phyloP scores from a whole-genome alignment of 305 asterid species.

The Plantago rigida region DNA sequence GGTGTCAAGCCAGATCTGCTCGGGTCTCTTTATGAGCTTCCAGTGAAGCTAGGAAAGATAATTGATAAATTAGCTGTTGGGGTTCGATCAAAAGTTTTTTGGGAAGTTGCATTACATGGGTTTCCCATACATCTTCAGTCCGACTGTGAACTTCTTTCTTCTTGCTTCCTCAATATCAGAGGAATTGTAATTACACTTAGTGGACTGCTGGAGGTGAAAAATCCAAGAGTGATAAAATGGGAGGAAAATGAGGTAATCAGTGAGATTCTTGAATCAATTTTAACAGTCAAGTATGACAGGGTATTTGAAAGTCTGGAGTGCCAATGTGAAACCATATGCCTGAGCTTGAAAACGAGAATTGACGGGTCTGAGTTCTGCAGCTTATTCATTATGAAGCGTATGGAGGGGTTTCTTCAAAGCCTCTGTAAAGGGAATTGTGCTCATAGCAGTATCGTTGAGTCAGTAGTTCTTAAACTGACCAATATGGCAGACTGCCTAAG shows the following conservation, averaged over 20 bases:
- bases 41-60: slow-evolving; percentile 40
- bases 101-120: slow-evolving; percentile 78
- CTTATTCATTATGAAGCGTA: slow-evolving; percentile 61
- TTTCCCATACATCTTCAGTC: slow-evolving; percentile 58
- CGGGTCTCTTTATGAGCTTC: slow-evolving; percentile 53
- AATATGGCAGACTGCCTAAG: slow-evolving; percentile 56
- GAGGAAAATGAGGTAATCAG: slow-evolving; percentile 46
- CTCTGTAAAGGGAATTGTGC: slow-evolving; percentile 36
- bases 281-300: slow-evolving; percentile 66
- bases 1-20: slow-evolving; percentile 45
- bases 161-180: slow-evolving; percentile 64
- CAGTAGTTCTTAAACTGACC: slow-evolving; percentile 51
- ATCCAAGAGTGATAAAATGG: slow-evolving; percentile 37
- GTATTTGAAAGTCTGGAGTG: slow-evolving; percentile 61
- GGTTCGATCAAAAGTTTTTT: slow-evolving; percentile 50
- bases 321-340: slow-evolving; percentile 58
- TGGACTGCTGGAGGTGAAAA: slow-evolving; percentile 54
- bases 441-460: slow-evolving; percentile 59
- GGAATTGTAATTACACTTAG: slow-evolving; percentile 52
- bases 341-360: slow-evolving; percentile 46
- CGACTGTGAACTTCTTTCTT: slow-evolving; percentile 57
- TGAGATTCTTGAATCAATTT: slow-evolving; percentile 61
- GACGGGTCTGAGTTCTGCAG: slow-evolving; percentile 60
- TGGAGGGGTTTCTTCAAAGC: slow-evolving; percentile 64
- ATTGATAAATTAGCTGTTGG: slow-evolving; percentile 57